Evolutionary conservation across 148 eudicot species (phyloP).

Genomic region (Nepenthes mirabilis): DNA sequence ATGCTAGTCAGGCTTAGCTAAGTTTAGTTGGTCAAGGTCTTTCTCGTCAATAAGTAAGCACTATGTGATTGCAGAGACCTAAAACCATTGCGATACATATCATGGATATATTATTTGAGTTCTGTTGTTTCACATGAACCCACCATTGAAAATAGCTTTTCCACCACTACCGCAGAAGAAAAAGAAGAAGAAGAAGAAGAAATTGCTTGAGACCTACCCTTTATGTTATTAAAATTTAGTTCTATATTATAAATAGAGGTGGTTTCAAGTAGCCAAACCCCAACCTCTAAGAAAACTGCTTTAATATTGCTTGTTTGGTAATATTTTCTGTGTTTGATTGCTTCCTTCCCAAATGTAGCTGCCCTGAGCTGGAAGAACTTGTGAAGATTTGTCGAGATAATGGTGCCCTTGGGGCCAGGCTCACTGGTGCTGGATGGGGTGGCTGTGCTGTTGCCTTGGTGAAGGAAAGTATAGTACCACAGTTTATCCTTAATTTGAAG

Average conservation of each 20-base stretch:
- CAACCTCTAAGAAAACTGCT: no score
- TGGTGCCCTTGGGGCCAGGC: conserved; percentile 90
- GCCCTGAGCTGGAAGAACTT: conserved; percentile 92
- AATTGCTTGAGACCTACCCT: neutral
- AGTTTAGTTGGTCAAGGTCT: neutral
- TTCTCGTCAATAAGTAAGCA: neutral
- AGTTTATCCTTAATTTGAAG: conserved; percentile 83
- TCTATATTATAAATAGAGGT: no score
- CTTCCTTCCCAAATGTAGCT: conserved; percentile 20
- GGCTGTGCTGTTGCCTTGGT: conserved; percentile 92
- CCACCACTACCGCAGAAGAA: no score
- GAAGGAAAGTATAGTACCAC: conserved; percentile 68
- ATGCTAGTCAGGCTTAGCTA: neutral
- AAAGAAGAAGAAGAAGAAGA: no score
- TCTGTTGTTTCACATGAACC: neutral
- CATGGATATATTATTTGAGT: neutral
- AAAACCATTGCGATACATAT: neutral
- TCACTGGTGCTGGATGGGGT: conserved; percentile 99
- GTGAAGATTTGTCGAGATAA: conserved; percentile 60
- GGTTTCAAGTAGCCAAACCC: no score
- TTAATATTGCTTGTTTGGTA: no score
- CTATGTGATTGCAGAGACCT: neutral
- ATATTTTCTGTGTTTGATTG: neutral
- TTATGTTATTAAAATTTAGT: neutral
- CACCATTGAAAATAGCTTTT: neutral